Percentiles rank a stretch among this genome's conserved stretches.
Conservation (phyloP, 352 stramenopile genomes). For the Globisporangium polare region DNA sequence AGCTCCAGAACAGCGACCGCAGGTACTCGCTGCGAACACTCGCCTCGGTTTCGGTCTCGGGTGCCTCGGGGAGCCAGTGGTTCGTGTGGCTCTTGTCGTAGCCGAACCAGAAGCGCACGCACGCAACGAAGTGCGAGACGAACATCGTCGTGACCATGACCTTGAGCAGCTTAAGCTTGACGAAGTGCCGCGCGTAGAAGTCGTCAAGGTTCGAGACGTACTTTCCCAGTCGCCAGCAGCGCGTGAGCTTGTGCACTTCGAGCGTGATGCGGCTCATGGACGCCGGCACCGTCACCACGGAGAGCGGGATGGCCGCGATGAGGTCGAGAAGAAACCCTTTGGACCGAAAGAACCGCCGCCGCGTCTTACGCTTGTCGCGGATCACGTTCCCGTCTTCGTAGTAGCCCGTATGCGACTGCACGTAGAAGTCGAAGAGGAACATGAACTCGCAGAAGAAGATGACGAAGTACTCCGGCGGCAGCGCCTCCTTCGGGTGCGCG, state of each 20-base stretch:
- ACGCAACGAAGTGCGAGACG: constrained; percentile 50
- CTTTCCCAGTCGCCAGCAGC: constrained; percentile 33
- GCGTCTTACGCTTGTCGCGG: constrained; percentile 32
- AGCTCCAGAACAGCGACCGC: constrained; percentile 42
- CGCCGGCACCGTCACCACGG: constrained; percentile 15
- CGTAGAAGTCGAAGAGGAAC: constrained; percentile 49
- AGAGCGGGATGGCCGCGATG: constrained; percentile 37
- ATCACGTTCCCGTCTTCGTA: constrained; percentile 53
- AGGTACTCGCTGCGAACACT: constrained; percentile 26
- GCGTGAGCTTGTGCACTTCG: constrained; percentile 52
- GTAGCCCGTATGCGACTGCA: constrained; percentile 56
- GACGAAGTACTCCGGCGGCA: background rate
- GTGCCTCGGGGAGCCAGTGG: constrained; percentile 18
- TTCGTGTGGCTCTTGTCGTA: constrained; percentile 14
- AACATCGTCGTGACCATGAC: constrained; percentile 32
- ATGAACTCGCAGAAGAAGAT: constrained; percentile 25
- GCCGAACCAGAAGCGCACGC: constrained; percentile 36
- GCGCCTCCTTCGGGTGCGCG: background rate
- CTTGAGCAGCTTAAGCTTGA: constrained; percentile 45
- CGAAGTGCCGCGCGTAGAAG: constrained; percentile 51
- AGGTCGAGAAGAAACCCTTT: constrained; percentile 40
- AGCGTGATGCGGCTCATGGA: constrained; percentile 10
- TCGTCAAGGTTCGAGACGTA: constrained; percentile 53
- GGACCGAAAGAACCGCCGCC: constrained; percentile 39
- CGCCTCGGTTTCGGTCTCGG: constrained; percentile 12